Evolutionary conservation across 768 basidiomycete genomes (phyloP), one percentile per base, ranked within the genome.

Genomic region (Thelephora aurantiotincta): DNA sequence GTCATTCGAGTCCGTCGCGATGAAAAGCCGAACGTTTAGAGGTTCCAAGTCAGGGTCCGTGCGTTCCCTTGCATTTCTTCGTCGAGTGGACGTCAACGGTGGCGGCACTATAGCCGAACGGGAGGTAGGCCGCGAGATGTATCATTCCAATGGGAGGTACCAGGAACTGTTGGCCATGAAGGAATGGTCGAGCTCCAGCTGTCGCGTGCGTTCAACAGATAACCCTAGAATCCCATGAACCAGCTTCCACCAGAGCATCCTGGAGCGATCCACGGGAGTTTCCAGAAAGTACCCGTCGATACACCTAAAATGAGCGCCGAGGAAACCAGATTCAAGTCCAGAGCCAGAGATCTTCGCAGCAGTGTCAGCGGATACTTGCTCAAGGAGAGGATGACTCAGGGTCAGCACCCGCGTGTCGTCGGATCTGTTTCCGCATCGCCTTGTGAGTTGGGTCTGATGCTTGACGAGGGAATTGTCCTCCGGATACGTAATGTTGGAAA

Each of bases 221-320:
- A 75, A 56, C 5, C 67, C 68, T 36, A 85, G 65, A 34, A 71
- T 61, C 11, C 63, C 61, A 12, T 63, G 65, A 3, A 86, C 65
- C 2, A 87, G 65, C 51, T 65, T 68, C 67, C 72, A 72, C 77
- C 80, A 88, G 18, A 77, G 55, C 7, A 56, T 50, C 35, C 71
- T 66, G 26, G 72, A 62, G 34, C 73, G 82, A 22, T 46, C 50
- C 14, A 56, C 53, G 5, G 68, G 66, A 12, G 68, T 61, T 14
- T 51, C 54, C 51, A 63, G 64, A 58, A 88, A 91, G 0, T 63
- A 53, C 1, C 83, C 81, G 52, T 88, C 84, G 3, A 78, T 78
- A 6, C 85, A 54, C 6, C 87, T 75, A 1, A 89, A 58, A 55
- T 89, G 85, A 2, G 72, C 72, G 1, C 74, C 80, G 18, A 82